A percentile compares a stretch with the other conserved stretches of the same genome.
These are phyloP conservation scores for Dissophora globulifera DNA, from an alignment of 192 early-diverging fungal species.

Conservation along the genomic window DNA sequence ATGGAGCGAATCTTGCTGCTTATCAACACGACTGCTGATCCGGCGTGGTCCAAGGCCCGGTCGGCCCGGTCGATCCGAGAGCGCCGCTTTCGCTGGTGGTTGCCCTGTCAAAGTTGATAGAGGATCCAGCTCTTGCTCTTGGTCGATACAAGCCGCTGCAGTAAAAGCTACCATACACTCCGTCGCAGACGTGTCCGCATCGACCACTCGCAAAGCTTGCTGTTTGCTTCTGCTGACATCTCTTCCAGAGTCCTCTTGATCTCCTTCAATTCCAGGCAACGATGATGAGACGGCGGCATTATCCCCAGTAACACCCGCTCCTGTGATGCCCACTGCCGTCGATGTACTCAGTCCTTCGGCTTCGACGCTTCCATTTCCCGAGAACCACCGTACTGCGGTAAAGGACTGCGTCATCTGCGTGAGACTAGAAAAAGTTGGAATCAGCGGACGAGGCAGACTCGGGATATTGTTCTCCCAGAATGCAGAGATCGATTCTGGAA, in stretches of 20 bases:
- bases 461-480: constrained; percentile 51
- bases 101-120: no score
- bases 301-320: not conserved
- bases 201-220: constrained; percentile 2
- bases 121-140: no score
- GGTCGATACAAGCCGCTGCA: constrained; percentile 30
- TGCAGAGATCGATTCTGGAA: constrained; percentile 27
- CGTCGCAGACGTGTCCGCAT: constrained; percentile 17
- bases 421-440: constrained; percentile 31
- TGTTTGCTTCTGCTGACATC: not conserved
- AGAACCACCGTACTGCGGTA: constrained; percentile 42
- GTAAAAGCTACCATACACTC: constrained; percentile 32
- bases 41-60: constrained; percentile 40
- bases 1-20: no score
- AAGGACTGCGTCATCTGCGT: constrained; percentile 46
- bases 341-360: no score
- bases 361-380: not conserved
- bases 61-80: no score
- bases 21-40: constrained; percentile 40
- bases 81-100: no score
- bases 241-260: not conserved
- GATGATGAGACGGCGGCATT: not conserved
- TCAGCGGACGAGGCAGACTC: constrained; percentile 30
- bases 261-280: not conserved
- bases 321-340: not conserved